Percentiles rank a stretch among this genome's conserved stretches.
These are phyloP conservation scores for Shiraia bambusicola DNA, from an alignment of 2,329 filamentous ascomycete genomes.

Conservation along the genomic window DNA sequence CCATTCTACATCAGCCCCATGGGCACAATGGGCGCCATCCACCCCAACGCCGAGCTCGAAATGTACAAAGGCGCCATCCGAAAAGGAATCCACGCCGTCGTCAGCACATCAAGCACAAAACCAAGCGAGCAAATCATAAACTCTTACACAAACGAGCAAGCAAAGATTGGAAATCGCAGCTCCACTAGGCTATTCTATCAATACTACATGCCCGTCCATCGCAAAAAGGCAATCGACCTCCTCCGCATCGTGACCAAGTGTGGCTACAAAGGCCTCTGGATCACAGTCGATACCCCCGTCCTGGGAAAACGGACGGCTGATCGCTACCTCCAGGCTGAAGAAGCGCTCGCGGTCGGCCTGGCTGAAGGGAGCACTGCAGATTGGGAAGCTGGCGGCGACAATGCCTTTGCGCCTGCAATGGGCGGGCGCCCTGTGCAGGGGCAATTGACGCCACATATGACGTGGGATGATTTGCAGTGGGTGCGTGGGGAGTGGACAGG, in stretches of 20 bases:
- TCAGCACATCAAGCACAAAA: constrained; percentile 40
- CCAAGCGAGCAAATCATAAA: constrained; percentile 38
- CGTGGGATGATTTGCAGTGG: constrained; percentile 52
- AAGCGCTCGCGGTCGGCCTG: constrained; percentile 53
- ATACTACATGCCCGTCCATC: constrained; percentile 41
- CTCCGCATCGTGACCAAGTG: constrained; percentile 33
- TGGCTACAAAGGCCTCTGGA: constrained; percentile 41
- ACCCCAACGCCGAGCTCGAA: constrained; percentile 40
- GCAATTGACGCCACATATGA: constrained; percentile 49
- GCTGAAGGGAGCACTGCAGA: constrained; percentile 51
- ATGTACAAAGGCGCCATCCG: constrained; percentile 40
- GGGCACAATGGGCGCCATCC: constrained; percentile 40
- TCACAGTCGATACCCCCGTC: constrained; percentile 41
- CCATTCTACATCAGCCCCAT: constrained; percentile 46
- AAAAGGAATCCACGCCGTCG: constrained; percentile 39
- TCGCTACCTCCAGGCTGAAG: constrained; percentile 48
- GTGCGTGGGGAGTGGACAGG: constrained; percentile 43
- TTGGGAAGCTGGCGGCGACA: constrained; percentile 57
- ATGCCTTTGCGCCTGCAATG: constrained; percentile 60
- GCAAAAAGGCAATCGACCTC: constrained; percentile 35
- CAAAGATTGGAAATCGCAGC: constrained; percentile 26
- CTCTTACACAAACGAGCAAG: constrained; percentile 27
- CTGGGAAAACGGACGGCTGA: constrained; percentile 41
- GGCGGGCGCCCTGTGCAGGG: constrained; percentile 46
- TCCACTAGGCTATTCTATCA: constrained; percentile 39